Evolutionary conservation across 2,329 filamentous ascomycete genomes (phyloP).

Genomic region (Bipolaris bicolor): DNA sequence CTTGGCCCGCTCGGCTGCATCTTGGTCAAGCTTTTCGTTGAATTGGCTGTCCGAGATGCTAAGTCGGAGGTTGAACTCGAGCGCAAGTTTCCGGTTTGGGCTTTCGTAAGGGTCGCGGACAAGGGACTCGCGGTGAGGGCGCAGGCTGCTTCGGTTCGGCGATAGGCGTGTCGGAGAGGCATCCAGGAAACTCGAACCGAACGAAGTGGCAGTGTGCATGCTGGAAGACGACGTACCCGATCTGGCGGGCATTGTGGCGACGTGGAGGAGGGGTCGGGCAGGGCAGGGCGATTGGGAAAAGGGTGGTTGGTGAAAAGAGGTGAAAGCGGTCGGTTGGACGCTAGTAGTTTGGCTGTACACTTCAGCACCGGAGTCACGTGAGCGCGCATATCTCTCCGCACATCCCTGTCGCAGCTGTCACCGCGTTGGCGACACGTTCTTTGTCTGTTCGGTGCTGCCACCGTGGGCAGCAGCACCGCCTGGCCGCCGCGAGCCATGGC

Average conservation of each 20-base stretch:
- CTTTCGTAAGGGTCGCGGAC: conserved; percentile 39
- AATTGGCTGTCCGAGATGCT: conserved; percentile 54
- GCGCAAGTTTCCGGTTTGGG: conserved; percentile 43
- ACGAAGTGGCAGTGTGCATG: conserved; percentile 43
- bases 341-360: conserved; percentile 16
- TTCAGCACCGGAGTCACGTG: conserved; percentile 20
- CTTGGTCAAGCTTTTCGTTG: conserved; percentile 66
- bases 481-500: background rate
- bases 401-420: conserved; percentile 19
- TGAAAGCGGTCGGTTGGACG: conserved; percentile 13
- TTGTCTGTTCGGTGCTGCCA: background rate
- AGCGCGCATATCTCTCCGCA: conserved; percentile 19
- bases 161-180: conserved; percentile 43
- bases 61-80: conserved; percentile 53
- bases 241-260: conserved; percentile 36
- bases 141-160: conserved; percentile 35
- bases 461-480: conserved; percentile 1
- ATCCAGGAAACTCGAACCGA: conserved; percentile 41
- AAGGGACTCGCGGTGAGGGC: conserved; percentile 32
- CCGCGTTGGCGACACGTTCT: conserved; percentile 1
- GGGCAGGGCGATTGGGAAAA: conserved; percentile 20
- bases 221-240: conserved; percentile 44
- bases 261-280: conserved; percentile 2
- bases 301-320: conserved; percentile 32
- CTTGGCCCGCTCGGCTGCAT: conserved; percentile 66